Evolutionary conservation across 2,329 filamentous ascomycete species (phyloP).

Genomic region (Fusarium heterosporum): DNA sequence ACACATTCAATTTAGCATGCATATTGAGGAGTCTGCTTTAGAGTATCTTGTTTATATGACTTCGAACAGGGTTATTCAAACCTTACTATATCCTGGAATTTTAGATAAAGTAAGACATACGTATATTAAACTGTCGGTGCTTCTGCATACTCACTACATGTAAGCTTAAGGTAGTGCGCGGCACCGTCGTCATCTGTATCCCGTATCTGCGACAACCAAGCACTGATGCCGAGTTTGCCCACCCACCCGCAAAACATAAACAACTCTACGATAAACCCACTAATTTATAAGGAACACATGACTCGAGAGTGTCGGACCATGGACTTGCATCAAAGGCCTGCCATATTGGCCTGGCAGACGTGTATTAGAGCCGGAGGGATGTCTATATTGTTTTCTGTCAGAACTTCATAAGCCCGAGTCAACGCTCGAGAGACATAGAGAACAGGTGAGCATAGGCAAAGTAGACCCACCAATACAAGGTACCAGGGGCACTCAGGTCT

Average conservation of each 20-base stretch:
- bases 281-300: not conserved
- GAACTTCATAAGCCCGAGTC: not conserved
- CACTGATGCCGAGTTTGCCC: not conserved
- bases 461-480: slow-evolving; percentile 11
- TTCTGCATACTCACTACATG: too few relatives aligned
- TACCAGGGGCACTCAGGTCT: slow-evolving; percentile 22
- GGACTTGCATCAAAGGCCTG: not conserved
- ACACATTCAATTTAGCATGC: too few relatives aligned
- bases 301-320: not conserved
- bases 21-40: too few relatives aligned
- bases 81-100: too few relatives aligned
- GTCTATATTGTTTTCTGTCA: not conserved
- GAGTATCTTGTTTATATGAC: too few relatives aligned
- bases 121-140: too few relatives aligned
- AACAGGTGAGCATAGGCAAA: slow-evolving; percentile 6
- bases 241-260: not conserved
- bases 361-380: not conserved
- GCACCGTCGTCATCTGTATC: not conserved
- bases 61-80: too few relatives aligned
- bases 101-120: too few relatives aligned
- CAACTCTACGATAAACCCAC: not conserved
- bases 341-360: not conserved
- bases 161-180: not conserved
- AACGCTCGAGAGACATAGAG: not conserved
- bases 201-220: not conserved